A percentile compares a stretch with the other conserved stretches of the same genome.
phyloP scores from a whole-genome alignment of 495 filamentous ascomycete genomes.

The Halenospora varia region DNA sequence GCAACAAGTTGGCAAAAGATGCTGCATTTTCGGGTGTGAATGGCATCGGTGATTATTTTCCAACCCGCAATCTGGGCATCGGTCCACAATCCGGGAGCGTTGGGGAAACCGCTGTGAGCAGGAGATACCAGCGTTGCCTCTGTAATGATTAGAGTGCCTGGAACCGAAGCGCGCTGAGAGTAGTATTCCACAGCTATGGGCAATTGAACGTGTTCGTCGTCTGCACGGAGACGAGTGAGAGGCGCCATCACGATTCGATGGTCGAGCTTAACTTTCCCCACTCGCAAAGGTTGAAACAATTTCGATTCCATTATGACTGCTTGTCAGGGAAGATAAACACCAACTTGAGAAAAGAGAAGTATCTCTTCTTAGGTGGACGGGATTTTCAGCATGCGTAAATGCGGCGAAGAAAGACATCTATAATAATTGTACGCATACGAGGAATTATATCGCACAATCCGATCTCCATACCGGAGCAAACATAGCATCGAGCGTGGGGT shows the following conservation, averaged over 20 bases:
- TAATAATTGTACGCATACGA: neutral
- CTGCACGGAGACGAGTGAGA: constrained; percentile 38
- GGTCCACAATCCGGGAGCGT: constrained; percentile 60
- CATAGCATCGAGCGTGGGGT: neutral
- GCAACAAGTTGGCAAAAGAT: constrained; percentile 67
- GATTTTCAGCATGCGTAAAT: neutral
- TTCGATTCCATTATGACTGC: neutral
- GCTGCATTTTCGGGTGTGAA: constrained; percentile 59
- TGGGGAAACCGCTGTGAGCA: constrained; percentile 41
- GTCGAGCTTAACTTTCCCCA: constrained; percentile 31
- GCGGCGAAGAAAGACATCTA: neutral
- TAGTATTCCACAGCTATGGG: constrained; percentile 52
- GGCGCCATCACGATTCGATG: constrained; percentile 41
- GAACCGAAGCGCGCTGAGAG: constrained; percentile 51
- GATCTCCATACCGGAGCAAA: neutral
- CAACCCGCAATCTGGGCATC: constrained; percentile 58
- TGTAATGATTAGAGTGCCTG: constrained; percentile 56
- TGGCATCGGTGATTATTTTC: constrained; percentile 58
- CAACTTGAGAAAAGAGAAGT: neutral
- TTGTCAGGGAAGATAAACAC: neutral
- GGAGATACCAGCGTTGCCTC: constrained; percentile 63
- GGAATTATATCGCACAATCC: neutral
- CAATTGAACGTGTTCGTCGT: constrained; percentile 38
- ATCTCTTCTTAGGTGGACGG: neutral
- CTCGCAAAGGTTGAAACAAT: constrained; percentile 34